phyloP scores from a whole-genome alignment of 225 moss, liverwort and hornwort genomes.

The Sphagnum tenellum region DNA sequence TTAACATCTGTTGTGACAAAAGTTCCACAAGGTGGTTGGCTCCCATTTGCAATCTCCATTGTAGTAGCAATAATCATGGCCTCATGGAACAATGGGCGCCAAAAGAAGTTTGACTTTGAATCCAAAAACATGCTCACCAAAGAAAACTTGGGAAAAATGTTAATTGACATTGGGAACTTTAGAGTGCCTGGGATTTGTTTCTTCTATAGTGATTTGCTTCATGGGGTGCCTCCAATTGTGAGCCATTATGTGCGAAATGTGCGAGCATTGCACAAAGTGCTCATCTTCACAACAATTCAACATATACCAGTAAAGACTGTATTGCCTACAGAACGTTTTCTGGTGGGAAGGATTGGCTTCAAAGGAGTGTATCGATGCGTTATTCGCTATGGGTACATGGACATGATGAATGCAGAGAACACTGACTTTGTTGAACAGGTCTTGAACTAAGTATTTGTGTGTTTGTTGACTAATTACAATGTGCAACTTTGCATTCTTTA shows the following conservation, averaged over 20 bases:
- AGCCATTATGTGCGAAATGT: constrained; percentile 67
- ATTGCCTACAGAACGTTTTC: constrained; percentile 55
- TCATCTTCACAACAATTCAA: constrained; percentile 79
- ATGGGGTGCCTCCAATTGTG: constrained; percentile 73
- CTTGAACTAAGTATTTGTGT: background rate
- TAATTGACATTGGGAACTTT: constrained; percentile 30
- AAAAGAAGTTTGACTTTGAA: constrained; percentile 64
- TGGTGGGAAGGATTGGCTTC: constrained; percentile 70
- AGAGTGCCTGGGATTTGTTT: constrained; percentile 77
- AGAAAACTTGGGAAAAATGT: constrained; percentile 25
- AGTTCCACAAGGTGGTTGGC: constrained; percentile 83
- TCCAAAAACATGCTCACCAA: constrained; percentile 53
- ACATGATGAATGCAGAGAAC: constrained; percentile 52
- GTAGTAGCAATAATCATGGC: constrained; percentile 62
- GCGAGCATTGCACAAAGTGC: constrained; percentile 62
- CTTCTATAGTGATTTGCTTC: constrained; percentile 65
- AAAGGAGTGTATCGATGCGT: constrained; percentile 81
- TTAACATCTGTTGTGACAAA: constrained; percentile 60
- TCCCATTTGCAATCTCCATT: constrained; percentile 48
- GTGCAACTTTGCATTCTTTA: no score
- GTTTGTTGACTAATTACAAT: no score
- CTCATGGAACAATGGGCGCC: constrained; percentile 63
- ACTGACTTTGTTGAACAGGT: constrained; percentile 72
- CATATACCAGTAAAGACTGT: constrained; percentile 77
- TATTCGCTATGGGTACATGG: constrained; percentile 78